phyloP scores from a whole-genome alignment of 78 protist species.

The Pigoraptor vietnamica region DNA sequence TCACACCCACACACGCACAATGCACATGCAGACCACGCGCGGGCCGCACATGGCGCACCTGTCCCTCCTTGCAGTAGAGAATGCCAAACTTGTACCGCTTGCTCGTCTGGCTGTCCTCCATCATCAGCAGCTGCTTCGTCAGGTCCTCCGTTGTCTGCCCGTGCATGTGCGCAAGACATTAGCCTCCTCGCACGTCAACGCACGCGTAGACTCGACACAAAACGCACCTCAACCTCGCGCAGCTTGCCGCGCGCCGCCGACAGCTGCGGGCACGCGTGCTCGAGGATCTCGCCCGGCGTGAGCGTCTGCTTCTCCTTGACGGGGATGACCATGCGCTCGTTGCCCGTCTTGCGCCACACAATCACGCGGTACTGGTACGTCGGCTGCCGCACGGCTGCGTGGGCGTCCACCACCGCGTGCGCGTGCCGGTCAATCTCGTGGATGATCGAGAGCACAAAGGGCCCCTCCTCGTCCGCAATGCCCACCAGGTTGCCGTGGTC shows the following conservation, averaged over 20 bases:
- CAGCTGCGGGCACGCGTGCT: background rate
- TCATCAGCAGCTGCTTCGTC: no score
- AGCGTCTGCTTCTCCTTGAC: background rate
- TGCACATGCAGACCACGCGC: no score
- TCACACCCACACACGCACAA: no score
- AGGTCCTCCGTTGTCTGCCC: no score
- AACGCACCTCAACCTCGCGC: background rate
- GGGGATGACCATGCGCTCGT: background rate
- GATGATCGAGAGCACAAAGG: background rate
- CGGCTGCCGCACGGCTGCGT: background rate
- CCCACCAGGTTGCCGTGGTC: background rate
- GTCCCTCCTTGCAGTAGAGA: no score
- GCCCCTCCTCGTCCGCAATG: background rate
- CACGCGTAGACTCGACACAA: no score
- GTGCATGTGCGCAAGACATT: no score
- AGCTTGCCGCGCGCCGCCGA: background rate
- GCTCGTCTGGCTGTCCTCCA: no score
- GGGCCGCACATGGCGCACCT: no score
- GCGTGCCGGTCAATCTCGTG: background rate
- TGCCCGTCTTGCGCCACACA: background rate
- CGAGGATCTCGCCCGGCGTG: background rate
- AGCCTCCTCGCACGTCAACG: no score
- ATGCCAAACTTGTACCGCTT: background rate
- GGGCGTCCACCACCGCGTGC: background rate
- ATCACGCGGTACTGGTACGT: background rate